These are phyloP conservation scores for Podila minutissima DNA, from an alignment of 192 early-diverging fungal species.

Conservation along the genomic window DNA sequence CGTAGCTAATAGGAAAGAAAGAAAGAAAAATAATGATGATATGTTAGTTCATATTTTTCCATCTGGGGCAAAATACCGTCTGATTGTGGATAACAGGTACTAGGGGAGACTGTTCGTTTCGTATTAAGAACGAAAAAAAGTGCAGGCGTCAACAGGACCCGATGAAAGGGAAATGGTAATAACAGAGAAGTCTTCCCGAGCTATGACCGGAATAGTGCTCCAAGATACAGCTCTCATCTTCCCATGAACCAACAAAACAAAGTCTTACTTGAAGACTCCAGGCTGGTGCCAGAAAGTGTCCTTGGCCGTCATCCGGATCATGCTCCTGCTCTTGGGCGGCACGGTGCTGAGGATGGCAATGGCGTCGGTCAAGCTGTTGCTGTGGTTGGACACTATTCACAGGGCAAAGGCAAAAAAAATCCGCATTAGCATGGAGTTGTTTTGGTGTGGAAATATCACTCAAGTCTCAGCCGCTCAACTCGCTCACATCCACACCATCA, in stretches of 20 bases:
- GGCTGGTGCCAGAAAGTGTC: constrained; percentile 54
- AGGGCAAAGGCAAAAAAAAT: background rate
- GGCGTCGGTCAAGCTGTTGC: constrained; percentile 52
- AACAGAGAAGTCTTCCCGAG: background rate
- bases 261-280: constrained; percentile 46
- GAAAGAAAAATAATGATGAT: background rate
- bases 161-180: background rate
- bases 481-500: background rate
- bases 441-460: background rate
- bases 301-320: constrained; percentile 54
- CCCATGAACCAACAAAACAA: background rate
- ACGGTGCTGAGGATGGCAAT: constrained; percentile 44
- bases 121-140: constrained; percentile 1
- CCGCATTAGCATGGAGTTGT: background rate
- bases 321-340: constrained; percentile 38
- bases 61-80: background rate
- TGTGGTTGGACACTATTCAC: constrained; percentile 48
- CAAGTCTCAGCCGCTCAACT: background rate
- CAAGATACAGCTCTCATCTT: too few relatives aligned
- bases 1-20: constrained; percentile 17
- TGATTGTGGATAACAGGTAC: background rate
- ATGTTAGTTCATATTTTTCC: background rate
- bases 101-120: too few relatives aligned
- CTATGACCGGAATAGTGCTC: background rate
- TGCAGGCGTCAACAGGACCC: background rate